These are phyloP conservation scores for Fusarium siculi DNA, from an alignment of 2,329 filamentous ascomycete genomes.

Conservation along the genomic window DNA sequence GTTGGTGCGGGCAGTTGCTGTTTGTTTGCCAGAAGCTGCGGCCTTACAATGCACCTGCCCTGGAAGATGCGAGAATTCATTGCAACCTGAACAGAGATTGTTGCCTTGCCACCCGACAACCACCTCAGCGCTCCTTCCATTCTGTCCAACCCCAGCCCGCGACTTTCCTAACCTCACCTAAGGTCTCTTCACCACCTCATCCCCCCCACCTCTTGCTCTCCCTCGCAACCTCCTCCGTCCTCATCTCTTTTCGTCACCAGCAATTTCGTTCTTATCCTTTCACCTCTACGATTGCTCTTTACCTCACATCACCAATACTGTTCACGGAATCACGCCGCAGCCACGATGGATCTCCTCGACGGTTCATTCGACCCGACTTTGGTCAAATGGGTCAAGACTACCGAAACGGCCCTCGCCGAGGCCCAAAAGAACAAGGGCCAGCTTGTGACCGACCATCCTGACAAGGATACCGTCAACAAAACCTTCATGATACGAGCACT, in stretches of 20 bases:
- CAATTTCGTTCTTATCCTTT: background rate
- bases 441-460: background rate
- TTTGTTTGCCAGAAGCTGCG: background rate
- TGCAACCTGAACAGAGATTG: background rate
- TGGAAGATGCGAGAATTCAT: background rate
- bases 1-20: background rate
- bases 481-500: background rate
- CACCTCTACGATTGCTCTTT: background rate
- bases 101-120: background rate
- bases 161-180: background rate
- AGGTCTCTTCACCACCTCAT: background rate
- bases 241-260: background rate
- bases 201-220: background rate
- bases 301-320: fast-evolving
- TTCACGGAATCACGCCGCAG: background rate
- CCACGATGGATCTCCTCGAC: background rate
- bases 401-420: background rate
- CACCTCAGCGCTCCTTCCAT: background rate
- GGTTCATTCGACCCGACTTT: fast-evolving
- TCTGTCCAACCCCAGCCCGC: background rate
- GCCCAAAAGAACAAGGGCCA: background rate
- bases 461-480: background rate
- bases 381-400: background rate
- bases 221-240: background rate
- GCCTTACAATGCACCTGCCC: background rate